phyloP scores from a whole-genome alignment of 169 alveolate genomes.

The Miamiensis avidus region DNA sequence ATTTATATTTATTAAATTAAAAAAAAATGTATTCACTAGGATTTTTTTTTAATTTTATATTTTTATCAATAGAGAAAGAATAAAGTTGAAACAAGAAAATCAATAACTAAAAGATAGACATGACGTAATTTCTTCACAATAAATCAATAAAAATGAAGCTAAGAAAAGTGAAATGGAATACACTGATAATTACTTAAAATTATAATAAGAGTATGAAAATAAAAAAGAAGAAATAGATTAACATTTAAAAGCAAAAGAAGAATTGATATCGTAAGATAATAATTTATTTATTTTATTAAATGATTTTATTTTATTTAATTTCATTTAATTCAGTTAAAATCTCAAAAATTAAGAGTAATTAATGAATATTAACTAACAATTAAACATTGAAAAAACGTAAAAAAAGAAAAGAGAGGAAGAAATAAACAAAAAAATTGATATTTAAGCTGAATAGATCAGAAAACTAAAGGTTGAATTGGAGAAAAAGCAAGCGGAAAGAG shows the following conservation, averaged over 20 bases:
- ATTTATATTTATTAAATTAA: too few relatives aligned
- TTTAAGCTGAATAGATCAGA: too few relatives aligned
- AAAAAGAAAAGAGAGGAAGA: neutral
- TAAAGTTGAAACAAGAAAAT: neutral
- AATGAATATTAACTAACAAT: neutral
- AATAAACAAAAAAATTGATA: neutral
- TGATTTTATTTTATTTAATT: too few relatives aligned
- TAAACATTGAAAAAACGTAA: neutral
- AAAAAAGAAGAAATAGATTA: neutral
- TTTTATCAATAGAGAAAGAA: neutral
- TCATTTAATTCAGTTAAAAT: neutral
- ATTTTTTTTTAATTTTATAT: too few relatives aligned
- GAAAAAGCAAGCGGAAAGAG: too few relatives aligned
- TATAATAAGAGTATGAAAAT: neutral
- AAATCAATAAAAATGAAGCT: neutral
- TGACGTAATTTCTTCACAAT: neutral
- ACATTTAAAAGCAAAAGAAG: neutral
- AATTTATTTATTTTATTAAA: too few relatives aligned
- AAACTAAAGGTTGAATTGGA: too few relatives aligned
- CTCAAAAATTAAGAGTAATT: neutral
- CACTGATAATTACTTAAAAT: neutral
- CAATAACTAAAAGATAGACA: too few relatives aligned
- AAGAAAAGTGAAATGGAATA: neutral
- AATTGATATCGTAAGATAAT: neutral
- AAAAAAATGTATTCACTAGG: neutral